phyloP scores from a whole-genome alignment of 139 green algal genomes.

The Pycnococcus provasolii region DNA sequence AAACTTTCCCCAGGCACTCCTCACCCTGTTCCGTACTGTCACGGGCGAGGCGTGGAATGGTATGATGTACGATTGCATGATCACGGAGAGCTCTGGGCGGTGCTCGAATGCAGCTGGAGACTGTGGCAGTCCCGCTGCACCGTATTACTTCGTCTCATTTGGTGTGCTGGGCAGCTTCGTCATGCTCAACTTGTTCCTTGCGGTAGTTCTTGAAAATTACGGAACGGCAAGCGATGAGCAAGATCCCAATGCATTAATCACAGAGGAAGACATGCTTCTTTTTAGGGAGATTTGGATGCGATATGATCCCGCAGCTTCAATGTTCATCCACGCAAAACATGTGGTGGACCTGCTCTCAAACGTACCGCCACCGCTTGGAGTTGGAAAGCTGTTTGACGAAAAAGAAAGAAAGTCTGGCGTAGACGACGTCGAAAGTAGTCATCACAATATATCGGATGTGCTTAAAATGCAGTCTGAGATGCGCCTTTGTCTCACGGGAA shows the following conservation, averaged over 20 bases:
- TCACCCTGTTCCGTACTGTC: constrained; percentile 18
- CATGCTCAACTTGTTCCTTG: constrained; percentile 29
- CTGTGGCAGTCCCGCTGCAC: constrained; percentile 11
- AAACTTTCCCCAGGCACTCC: constrained; percentile 4
- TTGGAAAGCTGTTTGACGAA: no score
- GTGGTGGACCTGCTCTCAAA: no score
- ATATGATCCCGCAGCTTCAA: no score
- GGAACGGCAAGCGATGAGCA: not conserved
- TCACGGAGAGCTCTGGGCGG: not conserved
- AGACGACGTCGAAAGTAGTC: no score
- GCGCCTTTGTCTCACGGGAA: no score
- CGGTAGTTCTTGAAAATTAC: constrained; percentile 30
- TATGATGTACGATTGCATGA: constrained; percentile 30
- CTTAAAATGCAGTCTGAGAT: no score
- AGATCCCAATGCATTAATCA: not conserved
- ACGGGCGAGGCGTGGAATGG: constrained; percentile 28
- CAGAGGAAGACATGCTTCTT: no score
- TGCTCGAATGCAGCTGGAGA: not conserved
- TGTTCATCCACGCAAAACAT: no score
- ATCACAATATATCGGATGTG: no score
- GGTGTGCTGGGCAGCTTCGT: constrained; percentile 20
- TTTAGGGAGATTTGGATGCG: no score
- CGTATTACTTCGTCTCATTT: constrained; percentile 21
- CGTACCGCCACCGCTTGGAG: no score
- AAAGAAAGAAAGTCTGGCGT: no score